Evolutionary conservation across 148 eudicot genomes (phyloP).

Genomic region (Chenopodium album): DNA sequence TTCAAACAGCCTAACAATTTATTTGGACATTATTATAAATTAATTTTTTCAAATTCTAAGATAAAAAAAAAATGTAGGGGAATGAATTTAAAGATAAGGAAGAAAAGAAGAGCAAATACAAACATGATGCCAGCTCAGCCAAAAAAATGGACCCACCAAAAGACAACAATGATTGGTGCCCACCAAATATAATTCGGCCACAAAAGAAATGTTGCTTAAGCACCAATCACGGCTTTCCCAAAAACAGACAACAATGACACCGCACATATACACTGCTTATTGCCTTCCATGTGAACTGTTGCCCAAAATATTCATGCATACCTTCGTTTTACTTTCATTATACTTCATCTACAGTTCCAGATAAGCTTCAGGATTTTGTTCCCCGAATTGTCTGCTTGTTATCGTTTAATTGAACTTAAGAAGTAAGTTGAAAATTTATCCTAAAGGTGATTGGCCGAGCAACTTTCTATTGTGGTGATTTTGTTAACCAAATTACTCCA

Average conservation of each 20-base stretch:
- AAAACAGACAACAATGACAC: slow-evolving; percentile 16
- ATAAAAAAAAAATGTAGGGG: neutral
- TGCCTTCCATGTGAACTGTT: slow-evolving; percentile 9
- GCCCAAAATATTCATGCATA: too few species aligned
- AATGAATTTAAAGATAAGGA: neutral
- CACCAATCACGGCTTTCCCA: slow-evolving; percentile 29
- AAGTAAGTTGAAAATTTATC: neutral
- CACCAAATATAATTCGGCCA: neutral
- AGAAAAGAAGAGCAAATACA: neutral
- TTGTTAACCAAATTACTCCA: too few species aligned
- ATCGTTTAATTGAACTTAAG: too few species aligned
- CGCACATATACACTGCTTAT: neutral
- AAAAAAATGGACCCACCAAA: neutral
- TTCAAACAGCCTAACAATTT: neutral
- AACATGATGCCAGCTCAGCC: slow-evolving; percentile 1
- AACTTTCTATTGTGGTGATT: too few species aligned
- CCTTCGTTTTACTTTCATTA: too few species aligned
- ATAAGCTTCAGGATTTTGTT: too few species aligned
- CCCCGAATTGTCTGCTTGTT: too few species aligned
- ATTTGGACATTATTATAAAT: neutral
- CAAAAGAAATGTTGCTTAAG: neutral
- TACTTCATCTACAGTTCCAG: too few species aligned
- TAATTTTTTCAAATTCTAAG: too few species aligned
- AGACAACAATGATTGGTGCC: slow-evolving; percentile 19
- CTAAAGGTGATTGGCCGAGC: too few species aligned